Conservation (phyloP, 1,284 basidiomycete species). For the Hemileia vastatrix region DNA sequence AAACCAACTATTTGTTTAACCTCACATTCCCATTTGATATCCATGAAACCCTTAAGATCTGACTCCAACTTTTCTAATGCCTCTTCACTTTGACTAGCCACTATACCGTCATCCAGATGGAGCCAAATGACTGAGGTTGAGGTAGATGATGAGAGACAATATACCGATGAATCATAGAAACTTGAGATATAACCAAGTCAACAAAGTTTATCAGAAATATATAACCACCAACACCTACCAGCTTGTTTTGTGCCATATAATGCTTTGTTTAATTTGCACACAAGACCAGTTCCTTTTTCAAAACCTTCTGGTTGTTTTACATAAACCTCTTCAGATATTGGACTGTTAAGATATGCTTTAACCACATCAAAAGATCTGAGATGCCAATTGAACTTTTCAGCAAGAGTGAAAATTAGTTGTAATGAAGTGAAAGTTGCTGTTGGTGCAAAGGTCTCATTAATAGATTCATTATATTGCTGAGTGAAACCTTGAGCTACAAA, state of each 20-base stretch:
- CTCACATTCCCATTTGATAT: no score
- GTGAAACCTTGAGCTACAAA: no score
- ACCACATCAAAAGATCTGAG: background rate
- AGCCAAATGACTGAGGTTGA: background rate
- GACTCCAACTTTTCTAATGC: no score
- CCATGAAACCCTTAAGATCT: no score
- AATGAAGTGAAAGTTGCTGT: background rate
- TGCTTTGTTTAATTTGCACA: background rate
- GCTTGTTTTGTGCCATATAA: background rate
- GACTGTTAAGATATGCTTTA: background rate
- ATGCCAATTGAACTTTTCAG: background rate
- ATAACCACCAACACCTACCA: background rate
- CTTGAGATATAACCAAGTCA: background rate
- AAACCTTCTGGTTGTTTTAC: background rate
- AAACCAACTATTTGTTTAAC: no score
- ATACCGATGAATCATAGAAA: background rate
- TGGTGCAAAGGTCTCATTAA: constrained; percentile 3
- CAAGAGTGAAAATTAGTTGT: background rate
- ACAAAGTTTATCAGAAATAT: background rate
- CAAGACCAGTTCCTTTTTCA: background rate
- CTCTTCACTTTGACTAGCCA: no score
- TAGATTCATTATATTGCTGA: no score
- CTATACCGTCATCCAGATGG: background rate
- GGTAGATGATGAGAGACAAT: no score
- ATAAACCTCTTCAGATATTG: background rate